phyloP scores from a whole-genome alignment of 768 basidiomycete species.

The Mycena galopus region DNA sequence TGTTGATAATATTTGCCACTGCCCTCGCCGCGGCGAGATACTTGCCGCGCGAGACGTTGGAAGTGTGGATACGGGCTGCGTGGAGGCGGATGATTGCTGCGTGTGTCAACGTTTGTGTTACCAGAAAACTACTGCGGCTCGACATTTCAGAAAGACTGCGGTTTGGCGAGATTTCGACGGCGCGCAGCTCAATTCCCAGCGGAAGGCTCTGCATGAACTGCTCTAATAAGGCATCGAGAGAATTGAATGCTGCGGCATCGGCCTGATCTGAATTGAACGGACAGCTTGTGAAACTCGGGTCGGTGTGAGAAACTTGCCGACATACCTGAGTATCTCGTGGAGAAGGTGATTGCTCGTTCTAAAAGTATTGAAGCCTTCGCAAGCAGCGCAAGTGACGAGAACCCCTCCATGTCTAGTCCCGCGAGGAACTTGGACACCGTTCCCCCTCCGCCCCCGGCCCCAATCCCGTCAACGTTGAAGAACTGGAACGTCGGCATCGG shows the following conservation, averaged over 20 bases:
- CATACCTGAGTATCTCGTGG: slow-evolving; percentile 34
- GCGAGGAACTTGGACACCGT: slow-evolving; percentile 47
- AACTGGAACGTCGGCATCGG: slow-evolving; percentile 4
- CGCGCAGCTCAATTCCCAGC: slow-evolving; percentile 34
- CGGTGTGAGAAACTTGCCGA: background rate
- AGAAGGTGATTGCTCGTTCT: slow-evolving; percentile 43
- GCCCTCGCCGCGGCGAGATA: slow-evolving; percentile 28
- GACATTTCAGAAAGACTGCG: slow-evolving; percentile 36
- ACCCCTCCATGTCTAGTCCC: slow-evolving; percentile 41
- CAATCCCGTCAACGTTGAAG: background rate
- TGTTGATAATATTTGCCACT: slow-evolving; percentile 29
- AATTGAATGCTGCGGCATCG: slow-evolving; percentile 13
- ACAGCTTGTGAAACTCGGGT: slow-evolving; percentile 11
- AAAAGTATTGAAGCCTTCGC: slow-evolving; percentile 52
- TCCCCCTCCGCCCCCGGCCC: slow-evolving; percentile 35
- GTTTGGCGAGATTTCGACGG: slow-evolving; percentile 31
- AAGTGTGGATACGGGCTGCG: slow-evolving; percentile 40
- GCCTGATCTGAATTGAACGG: slow-evolving; percentile 20
- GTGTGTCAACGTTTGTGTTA: slow-evolving; percentile 50
- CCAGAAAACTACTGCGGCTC: no score
- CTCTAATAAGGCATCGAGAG: slow-evolving; percentile 38
- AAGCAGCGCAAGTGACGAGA: slow-evolving; percentile 42
- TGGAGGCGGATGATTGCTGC: slow-evolving; percentile 47
- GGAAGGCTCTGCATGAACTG: slow-evolving; percentile 41
- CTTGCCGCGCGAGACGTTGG: slow-evolving; percentile 29